Base-by-base conservation (phyloP, 1,284 basidiomycete genomes). In the Tilletia indica region DNA sequence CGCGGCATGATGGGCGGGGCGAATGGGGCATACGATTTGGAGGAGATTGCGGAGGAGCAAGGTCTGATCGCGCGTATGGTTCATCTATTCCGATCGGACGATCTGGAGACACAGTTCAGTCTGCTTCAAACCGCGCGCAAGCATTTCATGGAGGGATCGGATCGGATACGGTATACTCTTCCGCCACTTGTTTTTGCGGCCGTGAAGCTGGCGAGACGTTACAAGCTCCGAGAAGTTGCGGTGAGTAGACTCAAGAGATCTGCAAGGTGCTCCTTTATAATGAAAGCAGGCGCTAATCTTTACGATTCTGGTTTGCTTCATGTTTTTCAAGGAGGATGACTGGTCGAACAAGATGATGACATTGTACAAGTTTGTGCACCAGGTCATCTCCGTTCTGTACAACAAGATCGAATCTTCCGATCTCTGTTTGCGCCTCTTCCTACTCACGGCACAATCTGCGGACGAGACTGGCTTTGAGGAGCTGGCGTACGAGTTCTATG, bases 401-500 rank as follows among this genome's bases (percentile, higher is more conserved):
- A 80, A 81, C 76, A 76, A 76, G 69, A 78, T 82, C 47, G 82
- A 84, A 70, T 75, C 80, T 1, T 80, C 82, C 14, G 82, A 84
- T 58, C 74, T 81, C 21, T 82, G 78, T 49, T 69, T 84, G 31
- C 72, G 80, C 21, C 74, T 84, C 14, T 81, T 78, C 73, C 70
- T 84, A 72, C 76, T 83, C 39, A 78, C 75, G 0, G 82, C 82
- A 2, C 80, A 83, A 68, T 80, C 77, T 3, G 82, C 82, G 5
- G 82, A 83, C 70, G 82, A 83, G 64, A 74, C 75, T 49, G 77
- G 78, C 3, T 81, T 82, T 68, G 82, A 84, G 68, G 82, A 83
- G 74, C 75, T 82, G 16, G 74, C 77, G 19, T 83, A 83, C 75
- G 82, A 83, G 63, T 83, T 81, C 63, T 83, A 82, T 71, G 82